Evolutionary conservation across 805 yeast species (phyloP).

Genomic region (Kluyveromyces lactis): DNA sequence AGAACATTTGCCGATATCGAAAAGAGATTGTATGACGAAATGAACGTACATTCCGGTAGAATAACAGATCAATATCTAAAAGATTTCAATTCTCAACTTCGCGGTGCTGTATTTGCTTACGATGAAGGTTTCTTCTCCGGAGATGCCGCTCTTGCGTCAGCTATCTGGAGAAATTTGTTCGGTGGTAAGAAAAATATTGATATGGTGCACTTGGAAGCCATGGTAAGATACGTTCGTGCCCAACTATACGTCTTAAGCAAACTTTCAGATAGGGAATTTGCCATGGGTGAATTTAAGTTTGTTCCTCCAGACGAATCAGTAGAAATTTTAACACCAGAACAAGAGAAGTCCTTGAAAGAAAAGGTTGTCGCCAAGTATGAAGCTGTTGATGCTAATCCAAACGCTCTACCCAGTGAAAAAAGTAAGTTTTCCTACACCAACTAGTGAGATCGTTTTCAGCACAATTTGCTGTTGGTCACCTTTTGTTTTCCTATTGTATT

Average conservation of each 20-base stretch:
- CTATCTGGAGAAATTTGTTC: slow-evolving; percentile 86
- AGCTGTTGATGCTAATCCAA: slow-evolving; percentile 34
- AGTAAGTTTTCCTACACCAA: slow-evolving; percentile 43
- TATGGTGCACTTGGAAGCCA: slow-evolving; percentile 74
- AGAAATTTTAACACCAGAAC: slow-evolving; percentile 56
- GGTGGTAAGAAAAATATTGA: slow-evolving; percentile 78
- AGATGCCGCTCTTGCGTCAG: slow-evolving; percentile 69
- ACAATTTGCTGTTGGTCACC: not conserved
- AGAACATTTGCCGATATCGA: slow-evolving; percentile 87
- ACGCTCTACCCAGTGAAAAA: slow-evolving; percentile 52
- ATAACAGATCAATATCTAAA: slow-evolving; percentile 79
- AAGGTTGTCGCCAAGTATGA: slow-evolving; percentile 47
- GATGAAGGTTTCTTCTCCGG: slow-evolving; percentile 85
- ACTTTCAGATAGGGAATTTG: slow-evolving; percentile 87
- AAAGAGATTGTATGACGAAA: slow-evolving; percentile 71
- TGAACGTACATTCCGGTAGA: slow-evolving; percentile 74
- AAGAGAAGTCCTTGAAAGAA: slow-evolving; percentile 45
- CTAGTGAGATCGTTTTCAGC: slow-evolving; percentile 13
- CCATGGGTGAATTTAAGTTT: slow-evolving; percentile 79
- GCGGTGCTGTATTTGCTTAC: slow-evolving; percentile 83
- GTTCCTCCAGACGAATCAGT: slow-evolving; percentile 77
- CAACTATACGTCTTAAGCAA: slow-evolving; percentile 82
- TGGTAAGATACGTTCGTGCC: slow-evolving; percentile 83
- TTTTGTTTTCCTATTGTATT: too few species aligned
- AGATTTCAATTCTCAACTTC: slow-evolving; percentile 81